These are phyloP conservation scores for Letharia lupina DNA, from an alignment of 495 filamentous ascomycete genomes.

Conservation along the genomic window DNA sequence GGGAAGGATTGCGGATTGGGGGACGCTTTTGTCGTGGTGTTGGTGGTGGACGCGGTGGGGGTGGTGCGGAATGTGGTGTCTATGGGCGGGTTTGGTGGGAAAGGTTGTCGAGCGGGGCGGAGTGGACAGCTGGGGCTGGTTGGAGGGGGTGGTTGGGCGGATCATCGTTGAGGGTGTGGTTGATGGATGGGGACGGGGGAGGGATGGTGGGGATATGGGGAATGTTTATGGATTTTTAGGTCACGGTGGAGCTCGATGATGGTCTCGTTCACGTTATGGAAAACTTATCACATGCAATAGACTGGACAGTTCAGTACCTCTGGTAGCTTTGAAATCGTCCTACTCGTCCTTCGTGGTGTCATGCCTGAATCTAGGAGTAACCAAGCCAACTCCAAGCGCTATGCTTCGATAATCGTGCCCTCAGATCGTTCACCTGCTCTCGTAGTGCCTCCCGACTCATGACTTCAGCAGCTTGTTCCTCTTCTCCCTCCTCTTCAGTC, in stretches of 20 bases:
- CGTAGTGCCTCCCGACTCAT: slow-evolving; percentile 38
- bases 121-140: slow-evolving; percentile 1
- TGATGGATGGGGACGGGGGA: slow-evolving; percentile 31
- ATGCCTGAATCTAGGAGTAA: not conserved
- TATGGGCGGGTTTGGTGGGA: slow-evolving; percentile 15
- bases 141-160: slow-evolving; percentile 37
- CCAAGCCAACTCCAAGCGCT: slow-evolving; percentile 9
- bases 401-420: slow-evolving; percentile 12
- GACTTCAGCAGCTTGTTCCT: slow-evolving; percentile 93
- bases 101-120: slow-evolving; percentile 21
- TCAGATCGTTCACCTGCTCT: not conserved
- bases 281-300: no score
- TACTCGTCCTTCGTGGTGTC: slow-evolving; percentile 3
- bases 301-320: not conserved
- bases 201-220: slow-evolving; percentile 26
- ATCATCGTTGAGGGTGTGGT: slow-evolving; percentile 38
- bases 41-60: slow-evolving; percentile 20
- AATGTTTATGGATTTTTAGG: slow-evolving; percentile 5
- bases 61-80: slow-evolving; percentile 20
- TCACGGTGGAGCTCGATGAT: slow-evolving; percentile 11
- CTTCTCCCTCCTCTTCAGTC: slow-evolving; percentile 90
- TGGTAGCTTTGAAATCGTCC: not conserved
- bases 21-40: slow-evolving; percentile 18
- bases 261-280: not conserved
- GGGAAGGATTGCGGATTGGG: slow-evolving; percentile 23